Conservation (phyloP, 495 filamentous ascomycete genomes). For the Penicillium lagena region DNA sequence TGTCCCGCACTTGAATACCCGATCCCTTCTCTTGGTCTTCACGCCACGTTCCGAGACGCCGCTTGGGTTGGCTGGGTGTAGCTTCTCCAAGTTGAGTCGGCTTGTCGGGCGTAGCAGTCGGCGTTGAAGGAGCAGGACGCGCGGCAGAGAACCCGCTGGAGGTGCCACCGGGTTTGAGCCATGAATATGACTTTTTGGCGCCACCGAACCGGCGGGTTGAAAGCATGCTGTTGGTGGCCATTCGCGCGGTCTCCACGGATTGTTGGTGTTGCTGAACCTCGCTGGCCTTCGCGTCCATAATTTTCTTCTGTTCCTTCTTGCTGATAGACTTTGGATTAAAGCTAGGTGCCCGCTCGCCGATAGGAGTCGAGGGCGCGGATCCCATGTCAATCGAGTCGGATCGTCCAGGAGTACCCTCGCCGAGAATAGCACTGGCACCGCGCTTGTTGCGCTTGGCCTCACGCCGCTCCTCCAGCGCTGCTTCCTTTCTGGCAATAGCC, state of each 20-base stretch:
- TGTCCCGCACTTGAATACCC: slow-evolving; percentile 43
- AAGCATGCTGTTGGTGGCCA: slow-evolving; percentile 40
- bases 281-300: slow-evolving; percentile 40
- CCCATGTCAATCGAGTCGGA: slow-evolving; percentile 32
- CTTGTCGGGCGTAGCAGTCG: slow-evolving; percentile 28
- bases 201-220: slow-evolving; percentile 36
- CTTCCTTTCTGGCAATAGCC: slow-evolving; percentile 26
- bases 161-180: slow-evolving; percentile 33
- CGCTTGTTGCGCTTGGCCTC: slow-evolving; percentile 45
- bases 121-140: slow-evolving; percentile 28
- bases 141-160: slow-evolving; percentile 36
- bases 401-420: slow-evolving; percentile 24
- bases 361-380: slow-evolving; percentile 36
- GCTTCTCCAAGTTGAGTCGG: slow-evolving; percentile 21
- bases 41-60: slow-evolving; percentile 38
- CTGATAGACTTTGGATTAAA: slow-evolving; percentile 50
- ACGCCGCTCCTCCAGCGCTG: slow-evolving; percentile 43
- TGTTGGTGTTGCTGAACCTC: slow-evolving; percentile 47
- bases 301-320: slow-evolving; percentile 48
- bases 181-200: slow-evolving; percentile 40
- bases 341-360: slow-evolving; percentile 36
- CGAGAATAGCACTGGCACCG: slow-evolving; percentile 33
- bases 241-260: slow-evolving; percentile 41
- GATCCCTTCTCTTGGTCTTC: slow-evolving; percentile 42
- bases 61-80: slow-evolving; percentile 17